Base-by-base conservation (phyloP, 2,329 filamentous ascomycete species). In the Coniochaeta pulveracea region DNA sequence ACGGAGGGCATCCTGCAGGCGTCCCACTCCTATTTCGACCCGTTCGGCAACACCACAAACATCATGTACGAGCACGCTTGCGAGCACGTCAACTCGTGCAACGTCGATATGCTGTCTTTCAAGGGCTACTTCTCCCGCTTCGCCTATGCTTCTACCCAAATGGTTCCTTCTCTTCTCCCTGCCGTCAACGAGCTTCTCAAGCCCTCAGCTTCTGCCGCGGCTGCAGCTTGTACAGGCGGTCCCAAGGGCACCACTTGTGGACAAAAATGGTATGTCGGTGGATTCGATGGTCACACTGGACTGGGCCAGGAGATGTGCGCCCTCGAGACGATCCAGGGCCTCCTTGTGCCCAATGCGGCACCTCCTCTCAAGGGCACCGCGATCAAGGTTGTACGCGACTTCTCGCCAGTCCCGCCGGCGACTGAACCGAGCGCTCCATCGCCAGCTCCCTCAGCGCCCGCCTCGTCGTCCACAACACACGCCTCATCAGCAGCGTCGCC, bases 21-120 rank as follows among this genome's bases (percentile, higher is more conserved):
- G 16, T 56, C 66, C 3, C 42, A 47, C 17, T 57, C 54, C 49
- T 79, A 72, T 53, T 76, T 80, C 57, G 54, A 51, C 29, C 63
- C 66, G 4, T 62, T 57, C 29, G 47, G 58, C 11, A 69, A 72
- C 43, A 55, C 63, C 5, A 69, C 71, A 15, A 59, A 72, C 46
- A 56, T 80, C 52, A 74, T 83, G 69, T 74, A 63, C 47, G 78
- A 84, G 53, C 61, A 62, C 27, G 70, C 72, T n/a, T 84, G 79
- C 57, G 79, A 84, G 51, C 56, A 53, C 4, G 54, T 60, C 37
- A 55, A 57, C 34, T 60, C 48, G 1, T 85, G 80, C 54, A 69
- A 73, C 48, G 62, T 56, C 32, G 77, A 82, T 52, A 75, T 77
- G 63, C 68, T 65, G 44, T 73, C 71, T 7, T 80, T 78, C 66